phyloP scores from a whole-genome alignment of 768 basidiomycete genomes.

The Agaricus sinodeliciosus region DNA sequence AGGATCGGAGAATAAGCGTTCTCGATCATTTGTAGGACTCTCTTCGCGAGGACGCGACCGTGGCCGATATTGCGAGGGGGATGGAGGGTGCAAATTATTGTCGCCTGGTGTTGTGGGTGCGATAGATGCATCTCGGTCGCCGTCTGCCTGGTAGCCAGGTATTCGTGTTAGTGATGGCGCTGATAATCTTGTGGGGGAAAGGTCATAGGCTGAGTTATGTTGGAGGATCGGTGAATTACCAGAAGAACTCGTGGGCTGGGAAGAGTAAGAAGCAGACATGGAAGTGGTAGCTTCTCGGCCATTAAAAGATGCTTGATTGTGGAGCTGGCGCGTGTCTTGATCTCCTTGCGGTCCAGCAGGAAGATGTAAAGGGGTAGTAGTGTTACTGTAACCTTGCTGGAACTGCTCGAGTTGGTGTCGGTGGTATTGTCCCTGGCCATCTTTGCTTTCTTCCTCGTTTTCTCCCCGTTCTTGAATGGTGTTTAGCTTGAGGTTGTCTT shows the following conservation, averaged over 20 bases:
- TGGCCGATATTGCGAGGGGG: neutral
- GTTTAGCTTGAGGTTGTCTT: conserved; percentile 8
- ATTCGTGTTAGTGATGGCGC: neutral
- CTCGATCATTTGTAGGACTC: conserved; percentile 13
- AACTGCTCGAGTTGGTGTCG: neutral
- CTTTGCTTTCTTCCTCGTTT: neutral
- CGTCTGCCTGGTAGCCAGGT: neutral
- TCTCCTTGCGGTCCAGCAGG: neutral
- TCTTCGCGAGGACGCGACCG: neutral
- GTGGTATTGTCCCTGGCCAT: neutral
- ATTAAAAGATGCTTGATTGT: neutral
- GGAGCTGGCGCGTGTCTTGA: neutral
- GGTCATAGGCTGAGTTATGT: neutral
- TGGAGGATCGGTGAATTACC: conserved; percentile 4
- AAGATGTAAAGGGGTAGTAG: neutral
- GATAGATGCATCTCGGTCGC: neutral
- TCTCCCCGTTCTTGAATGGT: conserved; percentile 8
- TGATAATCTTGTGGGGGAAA: neutral
- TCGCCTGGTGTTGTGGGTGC: neutral
- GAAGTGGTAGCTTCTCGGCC: neutral
- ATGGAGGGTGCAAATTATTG: neutral
- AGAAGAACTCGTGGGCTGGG: neutral
- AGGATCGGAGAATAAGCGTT: conserved; percentile 29
- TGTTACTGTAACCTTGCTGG: neutral
- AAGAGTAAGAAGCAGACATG: neutral